phyloP scores from a whole-genome alignment of 805 yeast species.

The Cyberlindnera xylosilytica region DNA sequence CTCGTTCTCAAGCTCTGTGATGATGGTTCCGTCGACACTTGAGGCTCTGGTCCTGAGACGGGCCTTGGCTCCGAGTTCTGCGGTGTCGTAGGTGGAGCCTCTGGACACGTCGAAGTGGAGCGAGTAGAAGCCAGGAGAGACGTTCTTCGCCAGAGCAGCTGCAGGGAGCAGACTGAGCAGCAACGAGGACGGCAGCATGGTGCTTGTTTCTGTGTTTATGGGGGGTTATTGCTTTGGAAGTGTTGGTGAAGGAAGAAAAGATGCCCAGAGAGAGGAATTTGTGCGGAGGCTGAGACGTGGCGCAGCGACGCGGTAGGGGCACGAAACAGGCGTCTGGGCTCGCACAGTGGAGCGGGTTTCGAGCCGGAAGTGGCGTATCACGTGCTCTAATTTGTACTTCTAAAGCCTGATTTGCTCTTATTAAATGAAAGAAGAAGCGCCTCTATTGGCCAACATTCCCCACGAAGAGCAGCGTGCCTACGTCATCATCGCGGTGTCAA shows the following conservation, averaged over 20 bases:
- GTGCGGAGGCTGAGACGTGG: too few species aligned
- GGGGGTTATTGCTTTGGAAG: background rate
- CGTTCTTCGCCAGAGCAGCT: conserved; percentile 13
- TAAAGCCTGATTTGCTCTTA: too few species aligned
- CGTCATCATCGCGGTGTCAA: too few species aligned
- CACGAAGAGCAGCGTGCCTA: too few species aligned
- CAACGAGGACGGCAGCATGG: conserved; percentile 5
- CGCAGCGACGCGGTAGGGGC: conserved; percentile 5
- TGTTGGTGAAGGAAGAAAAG: background rate
- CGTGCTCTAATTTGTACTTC: too few species aligned
- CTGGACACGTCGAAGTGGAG: conserved; percentile 18
- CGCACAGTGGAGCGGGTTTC: too few species aligned
- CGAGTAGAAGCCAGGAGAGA: conserved; percentile 14
- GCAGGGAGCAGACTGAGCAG: conserved; percentile 9
- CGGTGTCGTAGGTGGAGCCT: conserved; percentile 16
- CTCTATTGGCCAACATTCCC: too few species aligned
- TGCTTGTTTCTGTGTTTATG: background rate
- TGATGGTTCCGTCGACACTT: conserved; percentile 28
- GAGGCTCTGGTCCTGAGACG: conserved; percentile 8
- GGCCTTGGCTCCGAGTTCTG: conserved; percentile 10
- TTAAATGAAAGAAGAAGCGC: too few species aligned
- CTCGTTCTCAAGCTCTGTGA: conserved; percentile 36
- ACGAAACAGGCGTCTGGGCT: background rate
- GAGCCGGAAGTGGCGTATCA: too few species aligned
- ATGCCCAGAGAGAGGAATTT: too few species aligned